Percentiles rank a stretch among this genome's conserved stretches.
phyloP scores from a whole-genome alignment of 192 early-diverging fungal species.

The Neocallimastix lanati region DNA sequence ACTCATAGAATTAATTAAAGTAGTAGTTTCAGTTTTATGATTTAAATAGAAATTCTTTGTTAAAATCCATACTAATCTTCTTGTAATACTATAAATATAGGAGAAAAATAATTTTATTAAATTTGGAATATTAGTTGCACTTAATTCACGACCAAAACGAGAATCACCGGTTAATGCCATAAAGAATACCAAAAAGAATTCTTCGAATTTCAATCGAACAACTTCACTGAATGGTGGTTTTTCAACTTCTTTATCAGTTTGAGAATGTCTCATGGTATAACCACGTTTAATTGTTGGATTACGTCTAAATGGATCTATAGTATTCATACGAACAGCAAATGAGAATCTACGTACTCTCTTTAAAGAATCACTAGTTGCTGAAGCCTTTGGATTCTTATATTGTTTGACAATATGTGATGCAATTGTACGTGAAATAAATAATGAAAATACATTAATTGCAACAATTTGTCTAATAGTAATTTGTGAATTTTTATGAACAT shows the following conservation, averaged over 20 bases:
- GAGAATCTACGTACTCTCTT: not conserved
- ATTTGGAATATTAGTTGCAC: not conserved
- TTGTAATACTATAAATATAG: constrained; percentile 2
- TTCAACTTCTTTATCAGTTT: not conserved
- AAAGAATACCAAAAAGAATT: constrained; percentile 7
- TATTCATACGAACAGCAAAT: not conserved
- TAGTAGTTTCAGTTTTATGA: not conserved
- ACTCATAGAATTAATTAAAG: not conserved
- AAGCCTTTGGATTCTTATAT: not conserved
- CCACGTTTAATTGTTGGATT: not conserved
- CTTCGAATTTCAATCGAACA: not conserved
- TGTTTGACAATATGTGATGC: not conserved
- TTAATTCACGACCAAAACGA: constrained; percentile 17
- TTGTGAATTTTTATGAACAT: not conserved
- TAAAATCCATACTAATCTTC: not conserved
- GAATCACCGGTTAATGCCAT: constrained; percentile 14
- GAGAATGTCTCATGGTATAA: not conserved
- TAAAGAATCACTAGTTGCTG: not conserved
- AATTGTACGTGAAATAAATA: not conserved
- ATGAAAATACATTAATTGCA: not conserved
- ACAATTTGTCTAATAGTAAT: not conserved
- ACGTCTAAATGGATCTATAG: not conserved
- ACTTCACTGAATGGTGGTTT: not conserved
- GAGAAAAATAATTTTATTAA: not conserved
- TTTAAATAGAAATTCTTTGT: not conserved